Evolutionary conservation across 441 rosid genomes (phyloP), one percentile per base, ranked within the genome.

Genomic region (Gossypium davidsonii): DNA sequence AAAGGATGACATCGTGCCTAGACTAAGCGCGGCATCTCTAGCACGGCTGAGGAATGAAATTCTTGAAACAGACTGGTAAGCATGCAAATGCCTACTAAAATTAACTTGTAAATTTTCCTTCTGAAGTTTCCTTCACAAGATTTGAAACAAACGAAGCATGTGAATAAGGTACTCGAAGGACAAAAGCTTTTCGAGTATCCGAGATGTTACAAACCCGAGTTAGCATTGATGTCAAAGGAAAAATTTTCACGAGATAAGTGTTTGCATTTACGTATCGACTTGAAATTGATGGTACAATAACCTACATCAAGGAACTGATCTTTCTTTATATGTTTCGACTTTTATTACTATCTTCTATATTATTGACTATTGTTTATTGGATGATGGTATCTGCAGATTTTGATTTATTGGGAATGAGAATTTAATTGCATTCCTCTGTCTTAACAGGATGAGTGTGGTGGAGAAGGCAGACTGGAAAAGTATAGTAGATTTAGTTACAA

Each of bases 381-480:
- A n/a, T 46, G n/a, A 23, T 23, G 21, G 39, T 46, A 49, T 48
- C 49, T 57, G 66, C 12, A 7, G 31, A 14, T n/a, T 46, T 51
- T 11, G 15, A 10, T 71, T 23, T 65, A 44, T 42, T 56, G 2
- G 5, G 5, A 46, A 6, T 60, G 20, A 51, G 20, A 60, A 60
- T 60, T 53, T 26, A 60, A 59, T 72, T 60, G 6, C 42, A 26
- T 60, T 72, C 48, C 4, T 58, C 60, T 6, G 28, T 61, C 28
- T 66, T 73, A 73, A 48, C 90, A 94, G 98, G 99, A 87, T 83
- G 81, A 92, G 90, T 75, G 83, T 88, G 18, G 78, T 91, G 51
- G 98, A 94, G 79, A 89, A 89, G 78, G 92, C 79, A 75, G 99
- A 94, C 72, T 94, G 99, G 98, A 92, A 85, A 82, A 83, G 87